Conservation (phyloP, 2,329 filamentous ascomycete genomes). For the Xylaria sp. region DNA sequence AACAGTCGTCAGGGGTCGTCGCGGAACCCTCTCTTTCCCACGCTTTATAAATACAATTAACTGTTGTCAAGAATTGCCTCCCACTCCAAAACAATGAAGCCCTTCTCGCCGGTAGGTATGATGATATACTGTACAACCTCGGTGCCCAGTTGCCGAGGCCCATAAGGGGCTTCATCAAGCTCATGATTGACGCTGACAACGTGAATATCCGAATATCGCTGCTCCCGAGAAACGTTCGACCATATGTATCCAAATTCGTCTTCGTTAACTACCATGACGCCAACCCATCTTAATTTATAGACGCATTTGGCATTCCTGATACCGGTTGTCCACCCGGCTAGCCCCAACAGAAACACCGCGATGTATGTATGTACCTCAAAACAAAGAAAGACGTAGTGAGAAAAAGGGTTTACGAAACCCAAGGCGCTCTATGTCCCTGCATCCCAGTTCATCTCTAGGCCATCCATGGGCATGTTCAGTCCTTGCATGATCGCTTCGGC, state of each 20-base stretch:
- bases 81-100: neutral
- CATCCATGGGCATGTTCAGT: conserved; percentile 67
- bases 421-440: conserved; percentile 40
- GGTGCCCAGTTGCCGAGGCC: conserved; percentile 22
- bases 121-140: conserved; percentile 19
- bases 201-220: conserved; percentile 8
- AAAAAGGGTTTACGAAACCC: conserved; percentile 1
- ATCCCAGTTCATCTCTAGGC: conserved; percentile 67
- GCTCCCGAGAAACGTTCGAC: neutral
- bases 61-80: neutral
- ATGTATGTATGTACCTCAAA: neutral
- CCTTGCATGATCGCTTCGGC: conserved; percentile 66
- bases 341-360: neutral
- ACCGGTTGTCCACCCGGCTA: conserved; percentile 2
- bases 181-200: conserved; percentile 1
- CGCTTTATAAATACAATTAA: conserved; percentile 24
- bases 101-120: neutral
- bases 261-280: conserved; percentile 8
- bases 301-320: conserved; percentile 11
- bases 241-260: conserved; percentile 1
- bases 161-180: conserved; percentile 1
- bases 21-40: neutral
- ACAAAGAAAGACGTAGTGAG: neutral
- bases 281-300: conserved; percentile 3
- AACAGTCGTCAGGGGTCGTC: conserved; percentile 14